Conservation (phyloP, 2,329 filamentous ascomycete genomes). For the Diaporthe citri region DNA sequence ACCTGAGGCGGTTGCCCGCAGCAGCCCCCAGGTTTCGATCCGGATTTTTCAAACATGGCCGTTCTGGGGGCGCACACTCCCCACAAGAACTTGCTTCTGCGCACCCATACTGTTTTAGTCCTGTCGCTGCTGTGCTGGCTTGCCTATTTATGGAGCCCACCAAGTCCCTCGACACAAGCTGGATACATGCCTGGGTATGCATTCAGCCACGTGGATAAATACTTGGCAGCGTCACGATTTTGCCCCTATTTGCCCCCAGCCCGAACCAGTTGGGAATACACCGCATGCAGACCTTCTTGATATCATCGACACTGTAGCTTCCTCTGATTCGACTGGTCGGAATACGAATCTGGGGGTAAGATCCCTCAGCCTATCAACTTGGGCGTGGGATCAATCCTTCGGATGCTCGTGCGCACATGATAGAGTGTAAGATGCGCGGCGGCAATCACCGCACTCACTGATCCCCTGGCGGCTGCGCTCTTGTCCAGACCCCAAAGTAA, state of each 20-base stretch:
- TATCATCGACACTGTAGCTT: neutral
- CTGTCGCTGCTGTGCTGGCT: neutral
- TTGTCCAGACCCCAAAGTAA: conserved; percentile 13
- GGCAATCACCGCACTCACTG: neutral
- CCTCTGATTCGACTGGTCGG: conserved; percentile 26
- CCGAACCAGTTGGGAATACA: conserved; percentile 1
- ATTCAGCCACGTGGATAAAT: conserved; percentile 21
- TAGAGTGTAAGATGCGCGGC: conserved; percentile 11
- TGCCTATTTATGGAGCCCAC: conserved; percentile 20
- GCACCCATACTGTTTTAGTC: neutral
- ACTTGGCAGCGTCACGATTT: conserved; percentile 17
- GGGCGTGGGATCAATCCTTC: conserved; percentile 19
- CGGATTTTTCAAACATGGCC: neutral
- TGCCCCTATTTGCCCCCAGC: conserved; percentile 12
- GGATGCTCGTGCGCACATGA: conserved; percentile 11
- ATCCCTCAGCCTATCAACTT: conserved; percentile 25
- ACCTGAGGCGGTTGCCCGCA: neutral
- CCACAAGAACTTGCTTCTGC: neutral
- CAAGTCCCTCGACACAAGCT: neutral
- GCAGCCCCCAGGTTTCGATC: conserved; percentile 15
- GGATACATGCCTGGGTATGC: neutral
- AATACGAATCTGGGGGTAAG: conserved; percentile 14
- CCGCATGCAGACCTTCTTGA: neutral
- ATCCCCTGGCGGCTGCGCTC: neutral
- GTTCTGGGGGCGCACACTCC: conserved; percentile 8